Conservation (phyloP, 305 asterid species). For the Fraxinus velutina region DNA sequence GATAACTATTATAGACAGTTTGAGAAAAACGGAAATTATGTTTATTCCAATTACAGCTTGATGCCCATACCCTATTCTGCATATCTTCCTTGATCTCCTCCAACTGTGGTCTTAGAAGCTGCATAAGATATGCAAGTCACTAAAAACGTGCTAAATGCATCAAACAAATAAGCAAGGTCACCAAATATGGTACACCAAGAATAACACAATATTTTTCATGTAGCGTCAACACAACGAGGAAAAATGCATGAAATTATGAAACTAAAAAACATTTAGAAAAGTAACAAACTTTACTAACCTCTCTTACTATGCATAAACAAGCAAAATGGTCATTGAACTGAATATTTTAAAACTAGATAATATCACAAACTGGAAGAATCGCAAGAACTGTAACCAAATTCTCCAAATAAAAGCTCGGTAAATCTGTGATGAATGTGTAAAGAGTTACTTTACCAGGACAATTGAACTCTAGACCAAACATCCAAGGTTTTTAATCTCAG, state of each 20-base stretch:
- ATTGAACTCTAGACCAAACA: neutral
- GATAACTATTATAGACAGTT: neutral
- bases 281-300: neutral
- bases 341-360: neutral
- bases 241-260: neutral
- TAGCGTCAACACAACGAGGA: neutral
- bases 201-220: neutral
- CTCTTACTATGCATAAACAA: neutral
- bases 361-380: neutral
- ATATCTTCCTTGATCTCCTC: conserved; percentile 68
- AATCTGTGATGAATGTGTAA: neutral
- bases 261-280: neutral
- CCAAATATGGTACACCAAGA: neutral
- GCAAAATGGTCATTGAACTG: neutral
- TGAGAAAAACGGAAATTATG: conserved; percentile 21
- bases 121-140: conserved; percentile 37
- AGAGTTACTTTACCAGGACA: neutral
- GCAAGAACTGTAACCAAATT: neutral
- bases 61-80: conserved; percentile 53
- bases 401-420: neutral
- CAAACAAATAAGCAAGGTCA: neutral
- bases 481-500: neutral
- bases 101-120: conserved; percentile 68
- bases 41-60: conserved; percentile 22
- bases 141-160: conserved; percentile 11